phyloP scores from a whole-genome alignment of 139 green algal genomes.

The Bryopsis sp. region DNA sequence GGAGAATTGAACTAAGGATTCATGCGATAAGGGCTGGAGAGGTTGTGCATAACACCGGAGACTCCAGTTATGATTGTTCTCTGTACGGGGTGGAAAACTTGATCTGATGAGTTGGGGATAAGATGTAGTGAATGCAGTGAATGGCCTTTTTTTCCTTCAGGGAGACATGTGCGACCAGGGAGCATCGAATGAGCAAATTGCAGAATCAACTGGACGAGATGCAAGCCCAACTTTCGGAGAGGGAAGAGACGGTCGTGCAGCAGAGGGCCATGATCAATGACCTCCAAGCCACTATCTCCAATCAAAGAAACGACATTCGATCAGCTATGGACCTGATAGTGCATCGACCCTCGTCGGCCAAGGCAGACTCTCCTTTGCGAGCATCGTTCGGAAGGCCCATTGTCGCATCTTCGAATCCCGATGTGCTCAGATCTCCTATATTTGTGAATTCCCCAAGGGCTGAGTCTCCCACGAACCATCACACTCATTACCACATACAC shows the following conservation, averaged over 20 bases:
- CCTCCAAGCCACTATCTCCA: constrained; percentile 1
- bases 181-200: background rate
- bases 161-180: background rate
- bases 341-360: too few relatives aligned
- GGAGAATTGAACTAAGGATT: too few relatives aligned
- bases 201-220: background rate
- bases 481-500: background rate
- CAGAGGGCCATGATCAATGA: background rate
- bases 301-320: background rate
- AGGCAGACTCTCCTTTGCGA: too few relatives aligned
- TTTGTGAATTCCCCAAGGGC: background rate
- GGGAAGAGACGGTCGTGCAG: background rate
- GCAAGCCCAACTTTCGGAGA: background rate
- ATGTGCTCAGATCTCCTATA: background rate
- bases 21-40: too few relatives aligned
- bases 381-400: background rate
- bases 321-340: background rate
- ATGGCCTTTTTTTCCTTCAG: too few relatives aligned
- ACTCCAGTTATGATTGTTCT: too few relatives aligned
- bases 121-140: too few relatives aligned
- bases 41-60: too few relatives aligned
- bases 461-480: background rate
- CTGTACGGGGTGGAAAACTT: too few relatives aligned
- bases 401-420: background rate
- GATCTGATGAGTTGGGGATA: too few relatives aligned